A percentile compares a stretch with the other conserved stretches of the same genome.
Conservation (phyloP, 2,329 filamentous ascomycete genomes). For the Colletotrichum australisinense region DNA sequence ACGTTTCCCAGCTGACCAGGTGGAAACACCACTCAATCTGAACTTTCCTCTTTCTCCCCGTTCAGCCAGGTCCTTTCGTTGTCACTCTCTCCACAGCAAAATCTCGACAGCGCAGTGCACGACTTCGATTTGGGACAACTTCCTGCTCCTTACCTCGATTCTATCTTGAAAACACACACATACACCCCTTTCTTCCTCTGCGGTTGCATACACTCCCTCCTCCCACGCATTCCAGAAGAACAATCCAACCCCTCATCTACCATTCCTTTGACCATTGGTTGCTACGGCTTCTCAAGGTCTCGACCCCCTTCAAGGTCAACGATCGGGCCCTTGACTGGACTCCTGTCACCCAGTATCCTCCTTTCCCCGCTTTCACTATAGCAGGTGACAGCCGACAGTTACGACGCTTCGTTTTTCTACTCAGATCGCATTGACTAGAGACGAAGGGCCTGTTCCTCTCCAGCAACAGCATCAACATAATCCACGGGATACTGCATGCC, state of each 20-base stretch:
- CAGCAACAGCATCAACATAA: background rate
- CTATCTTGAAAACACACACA: background rate
- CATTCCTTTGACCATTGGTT: slow-evolving; percentile 9
- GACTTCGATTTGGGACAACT: background rate
- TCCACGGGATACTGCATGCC: background rate
- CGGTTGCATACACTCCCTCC: background rate
- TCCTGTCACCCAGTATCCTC: background rate
- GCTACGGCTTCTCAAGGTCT: slow-evolving; percentile 3
- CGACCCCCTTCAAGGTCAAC: background rate
- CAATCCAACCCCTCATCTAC: background rate
- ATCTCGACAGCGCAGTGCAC: background rate
- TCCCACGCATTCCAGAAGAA: slow-evolving; percentile 9
- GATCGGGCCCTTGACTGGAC: background rate
- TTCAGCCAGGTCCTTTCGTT: background rate
- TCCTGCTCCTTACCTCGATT: background rate
- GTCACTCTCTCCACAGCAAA: background rate
- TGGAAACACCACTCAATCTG: background rate
- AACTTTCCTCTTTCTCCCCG: background rate
- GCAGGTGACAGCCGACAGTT: background rate
- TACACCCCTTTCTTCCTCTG: background rate
- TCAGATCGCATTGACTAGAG: background rate
- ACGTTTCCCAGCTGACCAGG: slow-evolving; percentile 3
- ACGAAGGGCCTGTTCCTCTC: background rate
- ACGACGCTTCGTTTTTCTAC: background rate
- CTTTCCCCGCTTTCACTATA: background rate